Evolutionary conservation across 192 early-diverging fungal species (phyloP), one percentile per base, ranked within the genome.

Genomic region (Coemansia sp.): DNA sequence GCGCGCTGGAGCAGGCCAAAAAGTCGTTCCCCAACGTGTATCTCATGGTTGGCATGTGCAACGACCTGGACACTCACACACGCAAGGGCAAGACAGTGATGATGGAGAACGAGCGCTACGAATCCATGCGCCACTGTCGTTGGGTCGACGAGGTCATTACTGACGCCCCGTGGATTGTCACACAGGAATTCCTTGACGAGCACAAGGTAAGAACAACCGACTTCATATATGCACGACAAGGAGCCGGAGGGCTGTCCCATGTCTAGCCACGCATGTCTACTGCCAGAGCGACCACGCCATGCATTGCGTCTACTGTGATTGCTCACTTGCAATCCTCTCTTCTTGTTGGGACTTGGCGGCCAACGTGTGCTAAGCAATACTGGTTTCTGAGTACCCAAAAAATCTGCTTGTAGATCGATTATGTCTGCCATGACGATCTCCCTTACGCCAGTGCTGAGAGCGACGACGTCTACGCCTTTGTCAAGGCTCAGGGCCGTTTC

Each of bases 71-170:
- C 46, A 91, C 91, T n/a, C 89, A 91, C 56, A 67, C 68, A 36
- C 85, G 85, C 58, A 91, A 91, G 65, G 91, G 91, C 9, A 89
- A 90, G 67, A 93, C 91, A 0, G 91, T 93, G 41, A 83, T 91
- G 74, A 86, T 83, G 4, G 91, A 90, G 42, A 44, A 71, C 10
- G 91, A 93, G 67, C 87, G 91, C 32, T 88, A 86, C 58, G 89
- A 93, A 58, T 83, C 87, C 18, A 72, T 93, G 35, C 83, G 87
- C 29, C 91, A 93, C 60, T 93, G 91, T 66, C 86, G 86, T 63
- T 93, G 91, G 91, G 90, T 90, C 1, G 90, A 91, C 62, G 88
- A 91, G 58, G 89, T 93, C 5, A 73, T 93, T 12, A 80, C 77
- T 35, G 72, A 87, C 55, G 90, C 91, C 21, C 91, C 91, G 32